These are phyloP conservation scores for Tubosaeta brunneosetosa DNA, from an alignment of 768 basidiomycete genomes.

Conservation along the genomic window DNA sequence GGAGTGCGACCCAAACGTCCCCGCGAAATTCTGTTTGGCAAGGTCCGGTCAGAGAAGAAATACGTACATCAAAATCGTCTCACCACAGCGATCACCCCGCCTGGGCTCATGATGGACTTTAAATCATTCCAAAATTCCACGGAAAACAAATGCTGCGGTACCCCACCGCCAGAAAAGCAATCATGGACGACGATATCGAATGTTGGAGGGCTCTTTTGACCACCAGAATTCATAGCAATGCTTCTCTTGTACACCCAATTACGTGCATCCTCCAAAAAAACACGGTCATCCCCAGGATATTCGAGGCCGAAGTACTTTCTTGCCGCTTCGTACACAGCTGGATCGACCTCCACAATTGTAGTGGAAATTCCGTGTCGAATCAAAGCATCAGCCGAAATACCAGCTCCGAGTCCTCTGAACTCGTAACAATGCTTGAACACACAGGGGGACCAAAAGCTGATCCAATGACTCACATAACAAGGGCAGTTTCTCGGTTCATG, in stretches of 20 bases:
- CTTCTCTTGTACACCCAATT: slow-evolving; percentile 52
- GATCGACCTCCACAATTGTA: slow-evolving; percentile 91
- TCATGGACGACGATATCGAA: slow-evolving; percentile 85
- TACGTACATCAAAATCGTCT: slow-evolving; percentile 26
- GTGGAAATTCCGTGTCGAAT: slow-evolving; percentile 62
- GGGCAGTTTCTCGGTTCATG: slow-evolving; percentile 45
- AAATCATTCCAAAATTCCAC: slow-evolving; percentile 78
- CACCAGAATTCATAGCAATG: slow-evolving; percentile 22
- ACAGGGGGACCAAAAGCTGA: slow-evolving; percentile 5
- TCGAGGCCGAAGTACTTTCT: slow-evolving; percentile 75
- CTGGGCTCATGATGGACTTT: slow-evolving; percentile 54
- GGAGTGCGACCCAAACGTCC: slow-evolving; percentile 56
- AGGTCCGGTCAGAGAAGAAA: slow-evolving; percentile 1
- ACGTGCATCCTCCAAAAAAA: slow-evolving; percentile 78
- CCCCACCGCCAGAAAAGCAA: slow-evolving; percentile 91
- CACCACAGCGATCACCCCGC: slow-evolving; percentile 80
- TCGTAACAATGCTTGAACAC: not conserved
- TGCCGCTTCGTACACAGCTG: slow-evolving; percentile 82
- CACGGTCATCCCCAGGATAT: slow-evolving; percentile 50
- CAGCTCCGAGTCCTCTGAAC: slow-evolving; percentile 80
- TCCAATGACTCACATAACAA: slow-evolving; percentile 59
- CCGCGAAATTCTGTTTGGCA: slow-evolving; percentile 71
- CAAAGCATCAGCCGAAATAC: slow-evolving; percentile 76
- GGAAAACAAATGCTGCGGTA: slow-evolving; percentile 83
- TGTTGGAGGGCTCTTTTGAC: not conserved